A percentile compares a stretch with the other conserved stretches of the same genome.
Evolutionary conservation across 768 basidiomycete species (phyloP).

Genomic region (Nevesoporus exiguus): DNA sequence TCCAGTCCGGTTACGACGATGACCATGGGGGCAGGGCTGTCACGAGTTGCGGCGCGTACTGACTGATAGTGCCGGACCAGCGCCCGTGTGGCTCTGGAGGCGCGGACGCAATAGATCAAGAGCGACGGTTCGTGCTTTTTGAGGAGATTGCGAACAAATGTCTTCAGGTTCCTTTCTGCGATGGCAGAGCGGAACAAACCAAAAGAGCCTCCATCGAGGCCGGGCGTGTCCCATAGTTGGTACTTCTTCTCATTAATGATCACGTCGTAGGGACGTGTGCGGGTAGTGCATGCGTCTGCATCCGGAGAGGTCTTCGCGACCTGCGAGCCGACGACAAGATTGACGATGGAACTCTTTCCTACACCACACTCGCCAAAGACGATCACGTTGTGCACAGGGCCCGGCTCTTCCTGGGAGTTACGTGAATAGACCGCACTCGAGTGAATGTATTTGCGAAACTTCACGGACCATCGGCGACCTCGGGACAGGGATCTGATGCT

Average conservation of each 20-base stretch:
- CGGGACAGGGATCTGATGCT: neutral
- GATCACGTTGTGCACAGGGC: slow-evolving; percentile 31
- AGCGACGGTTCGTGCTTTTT: slow-evolving; percentile 35
- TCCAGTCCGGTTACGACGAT: slow-evolving; percentile 42
- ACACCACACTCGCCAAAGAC: slow-evolving; percentile 45
- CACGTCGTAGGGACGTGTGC: slow-evolving; percentile 24
- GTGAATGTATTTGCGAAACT: neutral
- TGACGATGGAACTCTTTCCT: slow-evolving; percentile 44
- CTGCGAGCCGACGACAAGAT: slow-evolving; percentile 33
- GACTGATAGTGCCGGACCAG: slow-evolving; percentile 38
- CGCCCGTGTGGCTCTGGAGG: slow-evolving; percentile 37
- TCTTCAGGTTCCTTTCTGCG: slow-evolving; percentile 28
- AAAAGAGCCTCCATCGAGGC: slow-evolving; percentile 34
- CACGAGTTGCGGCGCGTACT: slow-evolving; percentile 31
- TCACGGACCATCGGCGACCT: slow-evolving; percentile 14
- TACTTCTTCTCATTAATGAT: slow-evolving; percentile 18
- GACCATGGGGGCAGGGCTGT: slow-evolving; percentile 32
- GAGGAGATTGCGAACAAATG: slow-evolving; percentile 33
- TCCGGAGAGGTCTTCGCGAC: slow-evolving; percentile 32
- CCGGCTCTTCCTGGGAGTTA: slow-evolving; percentile 3
- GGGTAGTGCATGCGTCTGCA: slow-evolving; percentile 37
- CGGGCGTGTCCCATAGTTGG: slow-evolving; percentile 33
- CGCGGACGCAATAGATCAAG: slow-evolving; percentile 40
- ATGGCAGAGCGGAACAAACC: slow-evolving; percentile 23
- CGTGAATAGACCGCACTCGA: neutral